Evolutionary conservation across 2,329 filamentous ascomycete species (phyloP), one percentile per base, ranked within the genome.

Genomic region (Alternaria sp.): DNA sequence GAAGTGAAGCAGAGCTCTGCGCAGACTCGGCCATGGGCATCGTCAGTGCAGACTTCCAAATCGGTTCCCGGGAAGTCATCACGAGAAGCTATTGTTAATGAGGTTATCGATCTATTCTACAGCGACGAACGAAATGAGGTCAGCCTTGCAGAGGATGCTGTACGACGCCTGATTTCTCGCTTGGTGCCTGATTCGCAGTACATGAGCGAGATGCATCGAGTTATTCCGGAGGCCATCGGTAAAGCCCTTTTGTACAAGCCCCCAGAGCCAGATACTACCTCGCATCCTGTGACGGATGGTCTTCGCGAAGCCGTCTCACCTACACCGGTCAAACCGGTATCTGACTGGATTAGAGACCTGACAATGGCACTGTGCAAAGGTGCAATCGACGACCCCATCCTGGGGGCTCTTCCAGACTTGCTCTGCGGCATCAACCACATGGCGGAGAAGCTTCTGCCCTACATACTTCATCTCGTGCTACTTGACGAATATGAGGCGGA

Each of bases 391-490:
- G 90, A 92, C 62, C 87, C 90, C 13, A 83, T 97, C 3, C 83
- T 97, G 44, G 86, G 86, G 11, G 87, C 90, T 3, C 80, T 98
- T 23, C 83, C 87, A 2, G 87, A 87, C 6, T 85, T 96, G 43
- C 82, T 97, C 5, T 79, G 83, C 12, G 84, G 85, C 12, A 87
- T 95, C 25, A 85, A 87, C 44, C 87, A 87, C 0, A 89, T 97
- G 73, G 91, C 93, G 0, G 86, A 90, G 63, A 86, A 89, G 45
- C 84, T 93, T 0, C 90, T 98, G 53, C 93, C 94, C 0, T 96
- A 92, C 68, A 87, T 98, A 57, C 83, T 97, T 4, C 96, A 99
- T 79, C 83, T 97, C 45, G 89, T 93, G 15, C 84, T 99, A 1
- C 82, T 89, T 1, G 86, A 88, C 44, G 90, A 95, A 71, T 80